phyloP scores from a whole-genome alignment of 805 yeast species.

The Nakazawaea ernobii region DNA sequence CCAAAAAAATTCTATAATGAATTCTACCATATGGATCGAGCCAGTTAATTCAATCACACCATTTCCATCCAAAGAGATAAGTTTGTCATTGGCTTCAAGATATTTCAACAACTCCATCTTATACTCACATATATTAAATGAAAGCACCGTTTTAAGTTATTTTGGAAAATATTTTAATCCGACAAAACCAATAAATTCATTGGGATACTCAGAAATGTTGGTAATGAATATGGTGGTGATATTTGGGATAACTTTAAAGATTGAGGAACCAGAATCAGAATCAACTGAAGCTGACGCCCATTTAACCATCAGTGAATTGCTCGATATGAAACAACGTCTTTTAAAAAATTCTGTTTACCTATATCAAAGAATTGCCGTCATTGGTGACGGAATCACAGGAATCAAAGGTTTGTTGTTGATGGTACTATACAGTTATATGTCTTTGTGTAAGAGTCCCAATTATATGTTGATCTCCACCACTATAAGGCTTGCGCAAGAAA shows the following conservation, averaged over 20 bases:
- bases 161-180: conserved; percentile 13
- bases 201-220: conserved; percentile 1
- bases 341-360: conserved; percentile 42
- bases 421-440: conserved; percentile 29
- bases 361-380: conserved; percentile 42
- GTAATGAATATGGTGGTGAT: background rate
- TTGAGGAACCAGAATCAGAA: background rate
- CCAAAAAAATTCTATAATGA: conserved; percentile 16
- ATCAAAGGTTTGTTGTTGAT: conserved; percentile 49
- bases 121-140: conserved; percentile 10
- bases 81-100: conserved; percentile 13
- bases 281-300: background rate
- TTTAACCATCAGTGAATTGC: conserved; percentile 18
- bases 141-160: conserved; percentile 13
- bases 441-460: conserved; percentile 29
- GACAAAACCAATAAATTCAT: background rate
- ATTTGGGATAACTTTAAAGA: background rate
- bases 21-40: conserved; percentile 26
- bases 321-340: conserved; percentile 22
- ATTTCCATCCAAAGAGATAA: conserved; percentile 24
- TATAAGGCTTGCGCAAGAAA: conserved; percentile 46
- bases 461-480: conserved; percentile 38
- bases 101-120: conserved; percentile 12
- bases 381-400: conserved; percentile 46
- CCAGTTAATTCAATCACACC: conserved; percentile 23